Percentiles rank a stretch among this genome's conserved stretches.
phyloP scores from a whole-genome alignment of 768 basidiomycete species.

The Lactifluus piperatus region DNA sequence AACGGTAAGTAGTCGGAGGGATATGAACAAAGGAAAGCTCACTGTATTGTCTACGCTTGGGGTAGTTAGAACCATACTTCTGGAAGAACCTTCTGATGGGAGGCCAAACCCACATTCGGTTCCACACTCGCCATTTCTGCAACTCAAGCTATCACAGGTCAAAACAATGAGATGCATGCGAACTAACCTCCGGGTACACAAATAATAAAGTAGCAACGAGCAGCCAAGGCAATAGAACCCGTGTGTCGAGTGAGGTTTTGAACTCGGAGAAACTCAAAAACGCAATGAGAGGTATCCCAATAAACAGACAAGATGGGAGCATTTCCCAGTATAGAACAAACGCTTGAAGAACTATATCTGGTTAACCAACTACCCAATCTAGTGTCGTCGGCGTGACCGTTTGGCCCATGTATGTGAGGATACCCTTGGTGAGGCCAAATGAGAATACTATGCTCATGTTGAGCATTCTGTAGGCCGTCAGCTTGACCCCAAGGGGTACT shows the following conservation, averaged over 20 bases:
- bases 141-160: no score
- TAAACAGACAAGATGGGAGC: not conserved
- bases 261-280: not conserved
- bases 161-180: no score
- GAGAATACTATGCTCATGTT: not conserved
- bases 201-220: not conserved
- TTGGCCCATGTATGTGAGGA: conserved; percentile 1
- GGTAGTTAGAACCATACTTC: no score
- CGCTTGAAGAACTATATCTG: not conserved
- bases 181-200: no score
- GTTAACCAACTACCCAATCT: not conserved
- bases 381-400: not conserved
- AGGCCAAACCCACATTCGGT: no score
- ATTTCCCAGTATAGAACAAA: not conserved
- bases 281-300: not conserved
- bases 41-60: no score
- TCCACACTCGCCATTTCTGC: no score
- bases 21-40: no score
- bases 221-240: not conserved
- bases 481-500: not conserved
- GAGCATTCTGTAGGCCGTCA: conserved; percentile 2
- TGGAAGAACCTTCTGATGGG: no score
- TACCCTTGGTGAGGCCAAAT: not conserved
- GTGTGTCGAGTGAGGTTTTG: not conserved
- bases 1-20: no score